These are phyloP conservation scores for Tylopilus rubrobrunneus DNA, from an alignment of 768 basidiomycete genomes.

Conservation along the genomic window DNA sequence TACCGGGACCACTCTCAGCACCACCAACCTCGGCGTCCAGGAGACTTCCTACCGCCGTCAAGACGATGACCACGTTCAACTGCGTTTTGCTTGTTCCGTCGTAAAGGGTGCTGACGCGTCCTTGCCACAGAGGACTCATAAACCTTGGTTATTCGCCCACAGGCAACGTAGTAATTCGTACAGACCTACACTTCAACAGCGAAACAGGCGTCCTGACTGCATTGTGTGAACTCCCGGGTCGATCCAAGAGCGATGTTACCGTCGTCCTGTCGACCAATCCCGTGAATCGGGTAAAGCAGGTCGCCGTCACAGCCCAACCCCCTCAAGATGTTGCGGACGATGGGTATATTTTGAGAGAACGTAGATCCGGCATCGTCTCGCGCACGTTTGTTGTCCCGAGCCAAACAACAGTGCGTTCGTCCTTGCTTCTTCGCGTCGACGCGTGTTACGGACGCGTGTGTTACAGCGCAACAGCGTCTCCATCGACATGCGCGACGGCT, in stretches of 20 bases:
- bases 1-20: constrained; percentile 11
- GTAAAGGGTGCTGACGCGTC: constrained; percentile 11
- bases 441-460: constrained; percentile 4
- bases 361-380: constrained; percentile 48
- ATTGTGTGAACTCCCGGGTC: constrained; percentile 67
- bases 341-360: constrained; percentile 49
- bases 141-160: constrained; percentile 21
- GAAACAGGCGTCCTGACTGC: constrained; percentile 50
- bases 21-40: not conserved
- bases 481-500: constrained; percentile 55
- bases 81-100: constrained; percentile 10
- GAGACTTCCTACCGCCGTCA: not conserved
- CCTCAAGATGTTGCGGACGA: constrained; percentile 39
- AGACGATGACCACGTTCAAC: constrained; percentile 19
- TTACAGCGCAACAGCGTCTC: constrained; percentile 50
- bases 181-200: constrained; percentile 57
- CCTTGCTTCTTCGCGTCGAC: constrained; percentile 8
- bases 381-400: constrained; percentile 53
- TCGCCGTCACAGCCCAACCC: constrained; percentile 50
- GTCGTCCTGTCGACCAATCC: constrained; percentile 58
- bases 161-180: constrained; percentile 46
- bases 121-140: constrained; percentile 19
- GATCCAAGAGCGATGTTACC: constrained; percentile 53
- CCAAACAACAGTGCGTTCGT: constrained; percentile 49
- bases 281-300: constrained; percentile 59